Conservation (phyloP, 305 asterid genomes). For the Solanum aculeatissimum region DNA sequence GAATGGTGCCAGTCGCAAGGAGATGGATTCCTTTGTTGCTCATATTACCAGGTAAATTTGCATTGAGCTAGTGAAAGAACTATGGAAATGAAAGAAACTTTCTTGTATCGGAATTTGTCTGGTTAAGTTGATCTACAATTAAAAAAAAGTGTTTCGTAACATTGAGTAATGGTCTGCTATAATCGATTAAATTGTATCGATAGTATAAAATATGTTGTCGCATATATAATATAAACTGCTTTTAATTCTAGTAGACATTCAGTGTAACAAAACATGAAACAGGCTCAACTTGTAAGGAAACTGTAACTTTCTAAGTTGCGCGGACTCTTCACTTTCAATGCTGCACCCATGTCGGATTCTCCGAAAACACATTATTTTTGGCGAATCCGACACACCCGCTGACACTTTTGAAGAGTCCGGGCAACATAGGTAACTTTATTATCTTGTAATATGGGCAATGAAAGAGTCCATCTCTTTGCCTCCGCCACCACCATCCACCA, state of each 20-base stretch:
- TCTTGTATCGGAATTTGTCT: not conserved
- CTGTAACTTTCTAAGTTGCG: too few species aligned
- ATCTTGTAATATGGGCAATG: constrained; percentile 24
- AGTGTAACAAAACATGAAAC: not conserved
- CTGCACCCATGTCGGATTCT: too few species aligned
- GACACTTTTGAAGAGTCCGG: too few species aligned
- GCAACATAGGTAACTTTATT: not conserved
- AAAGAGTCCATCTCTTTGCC: constrained; percentile 22
- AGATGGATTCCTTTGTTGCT: not conserved
- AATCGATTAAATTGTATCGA: not conserved
- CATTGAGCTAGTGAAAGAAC: not conserved
- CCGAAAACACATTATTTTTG: too few species aligned
- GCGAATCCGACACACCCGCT: too few species aligned
- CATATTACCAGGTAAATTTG: not conserved
- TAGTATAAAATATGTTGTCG: not conserved
- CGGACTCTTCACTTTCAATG: too few species aligned
- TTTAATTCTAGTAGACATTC: not conserved
- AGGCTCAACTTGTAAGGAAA: not conserved
- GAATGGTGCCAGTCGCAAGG: not conserved
- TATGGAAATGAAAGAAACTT: too few species aligned
- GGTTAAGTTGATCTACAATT: not conserved
- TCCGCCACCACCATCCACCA: constrained; percentile 10
- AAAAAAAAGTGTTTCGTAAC: not conserved
- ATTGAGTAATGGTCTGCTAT: not conserved
- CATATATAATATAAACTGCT: not conserved